A percentile compares a stretch with the other conserved stretches of the same genome.
Evolutionary conservation across 1,284 basidiomycete species (phyloP).

Genomic region (Moesziomyces antarcticus): DNA sequence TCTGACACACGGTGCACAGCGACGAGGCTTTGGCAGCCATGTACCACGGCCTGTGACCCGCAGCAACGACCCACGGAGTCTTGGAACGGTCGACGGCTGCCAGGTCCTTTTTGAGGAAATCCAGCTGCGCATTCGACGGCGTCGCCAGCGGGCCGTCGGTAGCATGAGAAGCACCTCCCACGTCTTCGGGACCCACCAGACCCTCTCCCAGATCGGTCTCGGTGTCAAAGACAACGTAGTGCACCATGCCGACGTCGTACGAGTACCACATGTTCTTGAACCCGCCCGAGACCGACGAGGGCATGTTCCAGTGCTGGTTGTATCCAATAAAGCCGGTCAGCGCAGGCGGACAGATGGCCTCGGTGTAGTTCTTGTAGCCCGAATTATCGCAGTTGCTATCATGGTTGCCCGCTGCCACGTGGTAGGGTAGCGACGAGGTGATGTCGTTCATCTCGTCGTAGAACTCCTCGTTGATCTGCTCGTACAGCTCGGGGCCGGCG

Average conservation of each 20-base stretch:
- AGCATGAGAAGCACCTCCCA: slow-evolving; percentile 23
- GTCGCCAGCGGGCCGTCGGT: slow-evolving; percentile 12
- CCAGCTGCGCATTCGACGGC: slow-evolving; percentile 16
- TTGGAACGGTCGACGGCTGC: slow-evolving; percentile 63
- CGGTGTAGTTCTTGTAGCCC: slow-evolving; percentile 26
- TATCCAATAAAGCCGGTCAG: slow-evolving; percentile 40
- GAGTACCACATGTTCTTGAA: slow-evolving; percentile 29
- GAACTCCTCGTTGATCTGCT: slow-evolving; percentile 65
- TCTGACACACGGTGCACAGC: slow-evolving; percentile 60
- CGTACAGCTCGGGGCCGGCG: slow-evolving; percentile 57
- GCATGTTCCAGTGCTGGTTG: slow-evolving; percentile 39
- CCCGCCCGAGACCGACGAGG: slow-evolving; percentile 12
- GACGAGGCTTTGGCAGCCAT: slow-evolving; percentile 26
- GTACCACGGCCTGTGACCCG: slow-evolving; percentile 64
- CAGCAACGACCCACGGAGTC: slow-evolving; percentile 68
- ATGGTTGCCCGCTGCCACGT: slow-evolving; percentile 53
- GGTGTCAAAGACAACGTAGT: slow-evolving; percentile 42
- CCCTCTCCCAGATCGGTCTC: slow-evolving; percentile 43
- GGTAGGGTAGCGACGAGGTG: slow-evolving; percentile 52
- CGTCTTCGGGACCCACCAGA: slow-evolving; percentile 31
- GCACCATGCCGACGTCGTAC: slow-evolving; percentile 41
- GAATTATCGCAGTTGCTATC: slow-evolving; percentile 41
- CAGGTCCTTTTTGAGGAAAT: slow-evolving; percentile 60
- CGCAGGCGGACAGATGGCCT: slow-evolving; percentile 30
- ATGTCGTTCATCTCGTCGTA: slow-evolving; percentile 62